These are phyloP conservation scores for Cornus kousa DNA, from an alignment of 148 eudicot genomes.

Conservation along the genomic window DNA sequence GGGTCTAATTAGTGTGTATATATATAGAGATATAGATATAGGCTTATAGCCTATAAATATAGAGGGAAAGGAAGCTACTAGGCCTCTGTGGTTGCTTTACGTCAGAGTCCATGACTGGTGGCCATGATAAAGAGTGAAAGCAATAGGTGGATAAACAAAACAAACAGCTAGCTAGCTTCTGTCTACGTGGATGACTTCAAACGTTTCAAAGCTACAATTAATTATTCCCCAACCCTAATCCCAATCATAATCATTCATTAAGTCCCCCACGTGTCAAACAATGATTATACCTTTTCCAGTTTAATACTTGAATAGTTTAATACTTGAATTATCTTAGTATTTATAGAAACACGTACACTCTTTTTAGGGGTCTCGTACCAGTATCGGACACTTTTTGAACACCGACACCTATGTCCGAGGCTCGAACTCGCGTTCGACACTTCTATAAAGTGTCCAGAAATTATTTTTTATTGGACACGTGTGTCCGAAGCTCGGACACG, in stretches of 20 bases:
- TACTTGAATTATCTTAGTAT: too few relatives aligned
- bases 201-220: too few relatives aligned
- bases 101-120: slow-evolving; percentile 25
- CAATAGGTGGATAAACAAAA: not conserved
- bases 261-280: not conserved
- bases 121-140: not conserved
- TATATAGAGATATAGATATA: not conserved
- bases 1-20: not conserved
- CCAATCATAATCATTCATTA: not conserved
- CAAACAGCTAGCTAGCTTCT: not conserved
- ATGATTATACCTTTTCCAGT: not conserved
- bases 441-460: too few relatives aligned
- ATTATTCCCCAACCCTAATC: too few relatives aligned
- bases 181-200: too few relatives aligned
- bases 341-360: too few relatives aligned
- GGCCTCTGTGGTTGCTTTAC: slow-evolving; percentile 22
- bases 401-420: too few relatives aligned
- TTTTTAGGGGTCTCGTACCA: too few relatives aligned
- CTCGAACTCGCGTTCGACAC: too few relatives aligned
- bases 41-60: not conserved
- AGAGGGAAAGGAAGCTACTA: not conserved
- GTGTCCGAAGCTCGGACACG: too few relatives aligned
- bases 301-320: not conserved
- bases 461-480: too few relatives aligned
- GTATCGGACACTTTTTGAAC: too few relatives aligned